Evolutionary conservation across 495 filamentous ascomycete genomes (phyloP), one percentile per base, ranked within the genome.

Genomic region (Xylaria nigripes): DNA sequence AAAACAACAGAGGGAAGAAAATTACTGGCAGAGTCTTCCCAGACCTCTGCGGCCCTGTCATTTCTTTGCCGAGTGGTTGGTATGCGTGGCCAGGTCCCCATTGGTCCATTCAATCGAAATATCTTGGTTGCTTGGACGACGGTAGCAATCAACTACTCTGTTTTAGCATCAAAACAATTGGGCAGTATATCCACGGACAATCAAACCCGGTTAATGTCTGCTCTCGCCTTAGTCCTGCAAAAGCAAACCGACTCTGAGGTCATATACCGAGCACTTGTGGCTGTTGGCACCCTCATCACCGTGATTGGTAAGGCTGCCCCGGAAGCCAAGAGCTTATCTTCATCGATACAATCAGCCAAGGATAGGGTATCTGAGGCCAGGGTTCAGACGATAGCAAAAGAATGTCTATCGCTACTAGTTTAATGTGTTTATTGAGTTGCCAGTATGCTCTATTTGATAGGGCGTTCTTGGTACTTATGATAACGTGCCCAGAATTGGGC

Each of bases 91-190:
- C 67, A 72, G 1, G 61, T 70, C 2, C 66, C 77, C 5, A 67
- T 70, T 0, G 76, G 76, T 32, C 75, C 80, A 0, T 74, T 74
- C n/a, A 93, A 94, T 58, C 82, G 84, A 34, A 96, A 94, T 61
- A 70, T 94, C 7, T 78, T 84, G 44, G 83, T 95, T 50, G 94
- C 93, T 0, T 67, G 90, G 19, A 82, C 87, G 10, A 94, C 94
- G 7, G 74, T 89, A 0, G 85, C 85, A 59, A 85, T 97, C 63
- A 97, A 99, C 70, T 90, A 86, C 70, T 80, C 86, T 3, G 85
- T 87, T 19, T 77, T 84, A 27, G 68, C 67, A 0, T 73, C 69
- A 34, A 72, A 52, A 34, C 57, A 60, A 18, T 51, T 57, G 0
- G 65, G 62, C 6, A 65, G 56, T 22, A 41, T 70, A 22, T 45